A percentile compares a stretch with the other conserved stretches of the same genome.
Evolutionary conservation across 2,329 filamentous ascomycete species (phyloP).

Genomic region (Metarhizium rileyi): DNA sequence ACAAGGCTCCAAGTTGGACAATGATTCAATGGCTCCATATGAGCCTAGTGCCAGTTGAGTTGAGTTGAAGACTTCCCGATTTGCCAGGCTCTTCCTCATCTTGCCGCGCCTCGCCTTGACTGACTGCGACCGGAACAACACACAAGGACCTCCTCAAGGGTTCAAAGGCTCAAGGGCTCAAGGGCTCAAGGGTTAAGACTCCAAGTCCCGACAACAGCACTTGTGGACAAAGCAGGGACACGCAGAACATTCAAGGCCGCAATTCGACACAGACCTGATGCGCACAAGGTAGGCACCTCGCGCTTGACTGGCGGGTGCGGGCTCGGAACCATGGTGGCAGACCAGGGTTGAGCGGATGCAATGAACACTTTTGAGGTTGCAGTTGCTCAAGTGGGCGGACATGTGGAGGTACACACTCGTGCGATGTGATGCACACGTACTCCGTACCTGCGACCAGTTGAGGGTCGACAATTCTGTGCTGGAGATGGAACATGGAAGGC

Average conservation of each 20-base stretch:
- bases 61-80: no score
- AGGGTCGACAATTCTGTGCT: background rate
- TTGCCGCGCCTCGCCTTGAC: background rate
- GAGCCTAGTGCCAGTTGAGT: background rate
- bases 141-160: background rate
- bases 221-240: no score
- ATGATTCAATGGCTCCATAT: background rate
- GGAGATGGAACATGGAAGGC: no score
- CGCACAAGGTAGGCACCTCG: background rate
- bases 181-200: background rate
- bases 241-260: no score
- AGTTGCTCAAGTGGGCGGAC: background rate
- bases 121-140: background rate
- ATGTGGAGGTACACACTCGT: background rate
- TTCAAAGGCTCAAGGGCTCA: no score
- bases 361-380: background rate
- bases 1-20: background rate
- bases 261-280: background rate
- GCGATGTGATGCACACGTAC: no score
- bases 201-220: no score
- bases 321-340: background rate
- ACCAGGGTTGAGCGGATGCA: no score
- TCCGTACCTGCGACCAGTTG: background rate
- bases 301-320: background rate
- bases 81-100: no score